Base-by-base conservation (phyloP, 805 yeast species). In the Candida hispaniensis region DNA sequence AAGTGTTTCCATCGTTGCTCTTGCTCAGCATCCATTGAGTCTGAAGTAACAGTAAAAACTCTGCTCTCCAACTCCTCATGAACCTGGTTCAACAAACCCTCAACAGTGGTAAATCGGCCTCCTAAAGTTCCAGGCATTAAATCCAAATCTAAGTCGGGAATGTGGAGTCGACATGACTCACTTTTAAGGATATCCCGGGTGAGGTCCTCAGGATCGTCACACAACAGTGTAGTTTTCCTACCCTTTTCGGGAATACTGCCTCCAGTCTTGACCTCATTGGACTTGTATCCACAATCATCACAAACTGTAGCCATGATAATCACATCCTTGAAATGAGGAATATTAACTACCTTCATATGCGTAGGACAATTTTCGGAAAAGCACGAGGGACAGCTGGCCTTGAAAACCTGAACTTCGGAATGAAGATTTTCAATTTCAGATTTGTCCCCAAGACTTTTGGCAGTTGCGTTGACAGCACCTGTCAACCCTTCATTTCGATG, bases 321-420 rank as follows among this genome's bases (percentile, higher is more conserved):
- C 24, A 91, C 99, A 46, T 91, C 97, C 61, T 88, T 86, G 70
- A 91, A 91, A 60, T 91, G 97, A 13, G 99, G 99, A 46, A 91
- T 91, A 56, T 83, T 77, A 14, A 91, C 94, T 22, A 85, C 72
- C 63, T 91, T 91, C 99, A 91, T 91, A 54, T 86, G 93, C 2
- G 99, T 91, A 39, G 74, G 81, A 57, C 94, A 80, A 8, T 75
- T 73, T 9, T 32, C 24, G 39, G 69, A 70, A 46, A 67, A 71
- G 59, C 99, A 91, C 12, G 91, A 71, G 6, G 97, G 88, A 59
- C 99, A 91, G 7, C 94, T 71, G 4, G 96, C 94, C 26, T 68
- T 67, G 64, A 91, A 91, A 6, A 88, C 77, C 59, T 91, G 97
- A 14, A 91, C 94, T 58, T 91, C 98, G 47, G 80, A 82, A 38